These are phyloP conservation scores for Cyberlindnera galapagoensis DNA, from an alignment of 805 yeast species.

Conservation along the genomic window DNA sequence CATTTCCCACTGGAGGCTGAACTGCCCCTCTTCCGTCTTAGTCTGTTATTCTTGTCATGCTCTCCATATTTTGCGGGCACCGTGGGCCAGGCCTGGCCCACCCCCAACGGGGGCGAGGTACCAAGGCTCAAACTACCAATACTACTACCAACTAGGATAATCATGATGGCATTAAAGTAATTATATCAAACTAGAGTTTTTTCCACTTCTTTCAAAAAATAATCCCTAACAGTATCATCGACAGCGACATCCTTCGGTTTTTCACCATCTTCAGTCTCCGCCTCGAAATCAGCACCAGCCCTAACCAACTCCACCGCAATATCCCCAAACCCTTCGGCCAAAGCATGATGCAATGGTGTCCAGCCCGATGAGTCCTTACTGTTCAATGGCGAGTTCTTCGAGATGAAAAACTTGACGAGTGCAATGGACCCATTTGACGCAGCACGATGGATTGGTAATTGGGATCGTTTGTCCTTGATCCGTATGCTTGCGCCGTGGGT, in stretches of 20 bases:
- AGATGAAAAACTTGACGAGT: constrained; percentile 47
- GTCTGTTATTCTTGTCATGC: not conserved
- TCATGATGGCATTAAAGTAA: too few species aligned
- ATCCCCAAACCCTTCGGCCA: constrained; percentile 85
- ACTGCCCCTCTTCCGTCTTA: too few species aligned
- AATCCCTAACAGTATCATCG: constrained; percentile 42
- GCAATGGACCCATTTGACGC: constrained; percentile 65
- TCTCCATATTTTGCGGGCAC: too few species aligned
- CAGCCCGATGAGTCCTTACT: constrained; percentile 67
- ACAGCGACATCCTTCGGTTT: constrained; percentile 49
- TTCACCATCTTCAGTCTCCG: constrained; percentile 45
- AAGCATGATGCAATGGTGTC: constrained; percentile 86
- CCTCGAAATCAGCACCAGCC: constrained; percentile 56
- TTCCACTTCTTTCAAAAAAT: constrained; percentile 24
- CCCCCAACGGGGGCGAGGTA: too few species aligned
- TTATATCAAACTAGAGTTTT: too few species aligned
- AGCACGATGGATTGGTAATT: constrained; percentile 74
- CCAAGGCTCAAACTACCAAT: too few species aligned
- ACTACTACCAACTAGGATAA: too few species aligned
- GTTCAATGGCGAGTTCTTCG: constrained; percentile 55
- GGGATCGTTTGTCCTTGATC: constrained; percentile 59
- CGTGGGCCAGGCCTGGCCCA: too few species aligned
- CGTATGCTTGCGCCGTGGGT: constrained; percentile 57
- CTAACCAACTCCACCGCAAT: constrained; percentile 55
- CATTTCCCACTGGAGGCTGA: too few species aligned